Evolutionary conservation across 2,329 filamentous ascomycete genomes (phyloP).

Genomic region (Phyllosticta ampelicida): DNA sequence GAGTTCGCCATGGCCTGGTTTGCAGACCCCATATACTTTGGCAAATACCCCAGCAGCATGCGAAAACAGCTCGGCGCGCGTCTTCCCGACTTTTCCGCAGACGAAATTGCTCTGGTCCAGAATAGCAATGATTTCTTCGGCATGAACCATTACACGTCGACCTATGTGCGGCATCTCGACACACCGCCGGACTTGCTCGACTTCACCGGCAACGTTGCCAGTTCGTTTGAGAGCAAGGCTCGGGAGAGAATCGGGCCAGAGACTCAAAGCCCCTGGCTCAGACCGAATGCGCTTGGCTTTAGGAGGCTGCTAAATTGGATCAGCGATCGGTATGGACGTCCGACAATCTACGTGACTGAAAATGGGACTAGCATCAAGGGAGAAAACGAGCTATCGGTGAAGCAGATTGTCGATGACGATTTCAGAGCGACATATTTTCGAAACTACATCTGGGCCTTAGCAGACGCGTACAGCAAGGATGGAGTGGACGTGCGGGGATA

Average conservation of each 20-base stretch:
- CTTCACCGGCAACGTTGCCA: conserved; percentile 64
- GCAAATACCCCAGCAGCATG: conserved; percentile 77
- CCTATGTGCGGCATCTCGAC: conserved; percentile 68
- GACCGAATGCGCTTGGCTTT: conserved; percentile 66
- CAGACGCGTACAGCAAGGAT: conserved; percentile 57
- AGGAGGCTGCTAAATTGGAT: conserved; percentile 48
- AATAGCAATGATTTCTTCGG: conserved; percentile 92
- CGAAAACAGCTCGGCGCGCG: conserved; percentile 66
- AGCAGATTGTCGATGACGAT: conserved; percentile 67
- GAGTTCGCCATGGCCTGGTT: conserved; percentile 87
- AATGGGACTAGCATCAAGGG: conserved; percentile 77
- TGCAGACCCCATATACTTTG: conserved; percentile 76
- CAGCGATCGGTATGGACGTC: conserved; percentile 57
- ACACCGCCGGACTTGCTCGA: conserved; percentile 53
- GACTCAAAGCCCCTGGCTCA: conserved; percentile 73
- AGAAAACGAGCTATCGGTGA: conserved; percentile 63
- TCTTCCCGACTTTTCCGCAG: conserved; percentile 61
- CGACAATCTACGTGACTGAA: conserved; percentile 79
- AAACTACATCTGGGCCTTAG: conserved; percentile 66
- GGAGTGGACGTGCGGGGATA: conserved; percentile 72
- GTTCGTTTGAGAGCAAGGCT: conserved; percentile 57
- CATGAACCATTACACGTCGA: conserved; percentile 89
- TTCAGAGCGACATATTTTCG: conserved; percentile 73
- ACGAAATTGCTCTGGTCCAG: conserved; percentile 62
- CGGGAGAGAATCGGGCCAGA: conserved; percentile 68